These are phyloP conservation scores for Austropuccinia psidii DNA, from an alignment of 1,284 basidiomycete genomes.

Conservation along the genomic window DNA sequence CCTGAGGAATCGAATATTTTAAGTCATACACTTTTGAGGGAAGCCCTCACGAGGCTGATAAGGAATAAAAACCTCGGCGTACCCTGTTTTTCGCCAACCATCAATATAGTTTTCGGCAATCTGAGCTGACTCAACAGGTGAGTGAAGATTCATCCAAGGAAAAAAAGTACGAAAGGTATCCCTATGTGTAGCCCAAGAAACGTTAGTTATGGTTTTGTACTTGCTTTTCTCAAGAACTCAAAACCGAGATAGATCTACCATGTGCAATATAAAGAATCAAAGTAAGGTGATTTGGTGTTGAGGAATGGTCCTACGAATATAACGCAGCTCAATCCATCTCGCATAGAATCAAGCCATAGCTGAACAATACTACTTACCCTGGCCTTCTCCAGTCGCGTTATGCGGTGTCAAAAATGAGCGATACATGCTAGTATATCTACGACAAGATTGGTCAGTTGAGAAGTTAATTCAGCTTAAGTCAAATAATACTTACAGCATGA, in stretches of 20 bases:
- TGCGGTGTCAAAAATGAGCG: slow-evolving; percentile 44
- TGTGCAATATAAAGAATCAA: slow-evolving; percentile 41
- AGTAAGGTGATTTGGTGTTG: slow-evolving; percentile 40
- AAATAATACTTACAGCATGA: background rate
- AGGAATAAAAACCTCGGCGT: background rate
- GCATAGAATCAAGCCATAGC: background rate
- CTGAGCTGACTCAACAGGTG: slow-evolving; percentile 41
- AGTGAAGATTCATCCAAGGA: slow-evolving; percentile 42
- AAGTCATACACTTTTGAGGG: background rate
- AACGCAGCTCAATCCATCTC: background rate
- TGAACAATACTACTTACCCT: background rate
- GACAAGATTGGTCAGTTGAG: too few relatives aligned
- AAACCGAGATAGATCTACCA: background rate
- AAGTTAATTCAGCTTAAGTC: background rate
- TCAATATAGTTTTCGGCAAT: slow-evolving; percentile 44
- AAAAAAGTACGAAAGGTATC: slow-evolving; percentile 41
- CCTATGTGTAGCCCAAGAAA: too few relatives aligned
- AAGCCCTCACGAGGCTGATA: too few relatives aligned
- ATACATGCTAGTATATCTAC: slow-evolving; percentile 42
- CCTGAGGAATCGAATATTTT: slow-evolving; percentile 12
- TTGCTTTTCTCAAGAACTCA: too few relatives aligned
- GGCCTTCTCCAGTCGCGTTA: slow-evolving; percentile 41
- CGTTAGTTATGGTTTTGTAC: too few relatives aligned
- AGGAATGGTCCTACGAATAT: background rate
- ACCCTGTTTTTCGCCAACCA: slow-evolving; percentile 38